A percentile compares a stretch with the other conserved stretches of the same genome.
These are phyloP conservation scores for Ustilago lituana DNA, from an alignment of 1,284 basidiomycete genomes.

Conservation along the genomic window DNA sequence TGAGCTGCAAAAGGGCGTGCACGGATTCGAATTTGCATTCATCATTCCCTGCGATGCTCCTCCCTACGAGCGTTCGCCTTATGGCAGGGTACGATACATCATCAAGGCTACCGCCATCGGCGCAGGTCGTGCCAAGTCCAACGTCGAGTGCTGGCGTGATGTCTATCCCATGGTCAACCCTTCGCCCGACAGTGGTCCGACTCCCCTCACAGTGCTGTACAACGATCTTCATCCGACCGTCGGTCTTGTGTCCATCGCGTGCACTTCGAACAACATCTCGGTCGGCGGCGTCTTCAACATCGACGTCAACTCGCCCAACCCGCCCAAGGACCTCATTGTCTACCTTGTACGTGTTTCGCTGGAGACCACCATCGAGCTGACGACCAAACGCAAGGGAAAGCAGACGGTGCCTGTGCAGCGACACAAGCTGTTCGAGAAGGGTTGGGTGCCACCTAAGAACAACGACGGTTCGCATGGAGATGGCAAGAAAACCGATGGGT, in stretches of 20 bases:
- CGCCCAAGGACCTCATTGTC: constrained; percentile 62
- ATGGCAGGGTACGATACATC: constrained; percentile 62
- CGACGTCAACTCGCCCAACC: constrained; percentile 64
- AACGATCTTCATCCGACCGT: constrained; percentile 67
- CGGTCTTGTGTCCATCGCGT: constrained; percentile 63
- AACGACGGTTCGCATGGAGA: constrained; percentile 58
- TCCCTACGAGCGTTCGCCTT: constrained; percentile 65
- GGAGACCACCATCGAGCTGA: constrained; percentile 63
- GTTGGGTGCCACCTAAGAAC: constrained; percentile 62
- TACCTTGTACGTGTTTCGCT: constrained; percentile 65
- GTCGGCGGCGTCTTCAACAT: constrained; percentile 67
- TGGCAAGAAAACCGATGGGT: constrained; percentile 59
- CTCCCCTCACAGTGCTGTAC: constrained; percentile 64
- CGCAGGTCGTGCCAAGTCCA: constrained; percentile 61
- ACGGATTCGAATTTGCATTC: constrained; percentile 67
- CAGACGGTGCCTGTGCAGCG: constrained; percentile 61
- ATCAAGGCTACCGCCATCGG: constrained; percentile 66
- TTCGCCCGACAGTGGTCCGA: constrained; percentile 60
- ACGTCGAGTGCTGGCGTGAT: constrained; percentile 64
- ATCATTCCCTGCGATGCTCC: constrained; percentile 64
- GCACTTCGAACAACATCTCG: constrained; percentile 66
- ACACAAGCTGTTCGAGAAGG: constrained; percentile 64
- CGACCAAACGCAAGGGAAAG: constrained; percentile 56
- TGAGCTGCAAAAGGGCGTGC: constrained; percentile 64
- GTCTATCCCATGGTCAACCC: constrained; percentile 67